Percentiles rank a stretch among this genome's conserved stretches.
Conservation (phyloP, 805 yeast species). For the Ogataea glucozyma region DNA sequence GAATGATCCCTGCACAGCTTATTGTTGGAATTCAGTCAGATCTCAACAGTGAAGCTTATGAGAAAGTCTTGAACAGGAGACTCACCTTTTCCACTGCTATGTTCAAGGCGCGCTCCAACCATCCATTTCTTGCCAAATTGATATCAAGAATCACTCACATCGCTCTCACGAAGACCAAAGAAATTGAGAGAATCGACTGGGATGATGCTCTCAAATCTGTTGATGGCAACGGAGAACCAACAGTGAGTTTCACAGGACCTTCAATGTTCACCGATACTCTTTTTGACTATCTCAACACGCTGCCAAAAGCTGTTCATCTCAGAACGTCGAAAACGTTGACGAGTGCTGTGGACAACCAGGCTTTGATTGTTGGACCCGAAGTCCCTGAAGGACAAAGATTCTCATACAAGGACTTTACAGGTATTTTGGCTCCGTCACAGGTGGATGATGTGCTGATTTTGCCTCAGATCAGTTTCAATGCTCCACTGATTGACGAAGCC, state of each 20-base stretch:
- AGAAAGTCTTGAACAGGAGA: slow-evolving; percentile 21
- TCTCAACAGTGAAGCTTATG: slow-evolving; percentile 22
- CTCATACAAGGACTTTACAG: slow-evolving; percentile 24
- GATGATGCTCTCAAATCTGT: slow-evolving; percentile 12
- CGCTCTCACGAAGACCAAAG: slow-evolving; percentile 14
- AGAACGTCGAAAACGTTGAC: slow-evolving; percentile 11
- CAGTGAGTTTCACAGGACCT: slow-evolving; percentile 26
- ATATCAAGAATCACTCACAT: slow-evolving; percentile 27
- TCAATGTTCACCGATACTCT: slow-evolving; percentile 27
- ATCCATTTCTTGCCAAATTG: slow-evolving; percentile 29
- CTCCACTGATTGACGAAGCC: slow-evolving; percentile 11
- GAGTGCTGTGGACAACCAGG: slow-evolving; percentile 7
- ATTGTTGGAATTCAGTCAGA: slow-evolving; percentile 27
- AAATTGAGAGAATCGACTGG: slow-evolving; percentile 19
- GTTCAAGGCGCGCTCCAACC: slow-evolving; percentile 25
- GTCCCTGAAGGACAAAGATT: slow-evolving; percentile 18
- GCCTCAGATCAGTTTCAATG: slow-evolving; percentile 25
- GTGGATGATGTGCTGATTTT: slow-evolving; percentile 23
- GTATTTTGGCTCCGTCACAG: slow-evolving; percentile 23
- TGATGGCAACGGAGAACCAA: slow-evolving; percentile 27
- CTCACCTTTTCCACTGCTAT: slow-evolving; percentile 23
- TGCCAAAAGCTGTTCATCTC: slow-evolving; percentile 13
- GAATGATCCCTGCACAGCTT: slow-evolving; percentile 16
- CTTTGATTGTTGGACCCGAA: slow-evolving; percentile 20
- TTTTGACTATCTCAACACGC: slow-evolving; percentile 26